A percentile compares a stretch with the other conserved stretches of the same genome.
These are phyloP conservation scores for Pyrenophora seminiperda DNA, from an alignment of 2,329 filamentous ascomycete genomes.

Conservation along the genomic window DNA sequence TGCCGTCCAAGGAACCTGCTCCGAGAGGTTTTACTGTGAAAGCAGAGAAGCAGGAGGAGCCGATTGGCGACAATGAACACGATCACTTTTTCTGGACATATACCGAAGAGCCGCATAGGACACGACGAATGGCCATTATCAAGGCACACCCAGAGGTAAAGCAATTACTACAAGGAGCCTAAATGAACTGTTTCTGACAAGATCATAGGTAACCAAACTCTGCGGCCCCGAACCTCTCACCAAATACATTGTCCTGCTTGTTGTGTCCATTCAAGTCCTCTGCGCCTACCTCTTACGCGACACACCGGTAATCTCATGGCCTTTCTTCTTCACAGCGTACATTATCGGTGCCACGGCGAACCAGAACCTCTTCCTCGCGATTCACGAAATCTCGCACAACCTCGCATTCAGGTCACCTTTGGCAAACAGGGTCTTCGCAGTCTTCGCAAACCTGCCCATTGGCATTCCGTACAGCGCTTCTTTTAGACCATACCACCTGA, in stretches of 20 bases:
- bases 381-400: conserved; percentile 99
- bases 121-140: conserved; percentile 89
- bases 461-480: conserved; percentile 94
- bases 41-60: conserved; percentile 22
- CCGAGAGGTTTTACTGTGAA: conserved; percentile 31
- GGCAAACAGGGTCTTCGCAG: conserved; percentile 83
- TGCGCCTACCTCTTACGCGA: conserved; percentile 78
- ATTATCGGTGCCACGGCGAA: conserved; percentile 92
- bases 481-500: conserved; percentile 97
- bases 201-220: conserved; percentile 82
- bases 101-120: conserved; percentile 95
- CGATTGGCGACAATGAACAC: conserved; percentile 32
- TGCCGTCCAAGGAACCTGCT: conserved; percentile 31
- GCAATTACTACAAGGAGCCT: background rate
- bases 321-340: conserved; percentile 86
- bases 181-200: background rate
- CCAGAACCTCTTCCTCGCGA: conserved; percentile 97
- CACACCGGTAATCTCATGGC: conserved; percentile 79
- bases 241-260: conserved; percentile 85
- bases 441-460: conserved; percentile 95
- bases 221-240: conserved; percentile 95
- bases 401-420: conserved; percentile 82
- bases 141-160: conserved; percentile 93
- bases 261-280: conserved; percentile 80
- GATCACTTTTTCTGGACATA: conserved; percentile 97